Evolutionary conservation across 257 asterid genomes (phyloP).

Genomic region (Jasminum sambac): DNA sequence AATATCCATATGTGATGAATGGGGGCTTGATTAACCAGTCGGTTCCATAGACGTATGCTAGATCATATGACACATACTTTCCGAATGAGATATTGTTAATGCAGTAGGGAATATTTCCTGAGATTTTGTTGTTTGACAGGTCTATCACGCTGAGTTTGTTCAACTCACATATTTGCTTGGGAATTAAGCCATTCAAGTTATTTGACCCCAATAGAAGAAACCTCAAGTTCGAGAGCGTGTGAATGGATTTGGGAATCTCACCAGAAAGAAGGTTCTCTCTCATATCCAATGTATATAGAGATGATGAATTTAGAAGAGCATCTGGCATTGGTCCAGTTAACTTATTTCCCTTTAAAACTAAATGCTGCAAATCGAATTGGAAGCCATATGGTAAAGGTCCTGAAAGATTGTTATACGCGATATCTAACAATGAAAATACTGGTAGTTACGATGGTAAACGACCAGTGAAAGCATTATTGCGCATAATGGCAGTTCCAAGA

Average conservation of each 20-base stretch:
- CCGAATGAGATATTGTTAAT: slow-evolving; percentile 19
- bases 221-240: neutral
- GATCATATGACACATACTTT: neutral
- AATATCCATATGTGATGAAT: neutral
- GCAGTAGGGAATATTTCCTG: slow-evolving; percentile 21
- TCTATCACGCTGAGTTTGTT: slow-evolving; percentile 11
- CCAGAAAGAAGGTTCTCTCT: slow-evolving; percentile 21
- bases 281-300: slow-evolving; percentile 7
- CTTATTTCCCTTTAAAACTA: slow-evolving; percentile 5
- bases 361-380: neutral
- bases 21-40: neutral
- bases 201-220: slow-evolving; percentile 22
- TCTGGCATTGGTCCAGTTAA: slow-evolving; percentile 20
- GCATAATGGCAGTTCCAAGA: neutral
- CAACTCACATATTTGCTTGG: slow-evolving; percentile 7
- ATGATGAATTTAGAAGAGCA: neutral
- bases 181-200: slow-evolving; percentile 4
- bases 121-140: slow-evolving; percentile 16
- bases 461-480: neutral
- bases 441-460: neutral
- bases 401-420: too few relatives aligned
- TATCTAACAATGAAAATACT: too few relatives aligned
- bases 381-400: slow-evolving; percentile 16
- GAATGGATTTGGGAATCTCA: neutral
- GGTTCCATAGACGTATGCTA: neutral